These are phyloP conservation scores for Pleurotus pulmonarius DNA, from an alignment of 768 basidiomycete species.

Conservation along the genomic window DNA sequence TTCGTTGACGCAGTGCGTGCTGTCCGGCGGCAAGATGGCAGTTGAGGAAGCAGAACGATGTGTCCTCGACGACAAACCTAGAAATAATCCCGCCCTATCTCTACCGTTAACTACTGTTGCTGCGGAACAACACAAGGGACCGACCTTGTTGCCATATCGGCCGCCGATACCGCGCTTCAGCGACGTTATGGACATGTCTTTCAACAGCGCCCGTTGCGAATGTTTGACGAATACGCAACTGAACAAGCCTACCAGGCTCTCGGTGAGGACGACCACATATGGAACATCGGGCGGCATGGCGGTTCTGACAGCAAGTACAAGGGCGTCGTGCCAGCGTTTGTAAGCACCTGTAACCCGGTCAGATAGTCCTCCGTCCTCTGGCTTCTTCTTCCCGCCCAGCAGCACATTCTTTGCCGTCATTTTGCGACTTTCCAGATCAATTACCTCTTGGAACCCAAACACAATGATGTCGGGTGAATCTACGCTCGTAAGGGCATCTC, in stretches of 20 bases:
- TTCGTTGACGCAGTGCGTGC: constrained; percentile 73
- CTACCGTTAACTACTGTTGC: constrained; percentile 1
- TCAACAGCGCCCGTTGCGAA: constrained; percentile 53
- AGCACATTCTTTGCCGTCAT: constrained; percentile 91
- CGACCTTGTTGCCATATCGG: constrained; percentile 91
- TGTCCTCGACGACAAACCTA: constrained; percentile 86
- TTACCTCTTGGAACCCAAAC: constrained; percentile 95
- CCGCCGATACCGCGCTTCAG: constrained; percentile 93
- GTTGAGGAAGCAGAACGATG: constrained; percentile 93
- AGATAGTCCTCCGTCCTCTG: constrained; percentile 49
- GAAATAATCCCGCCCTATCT: constrained; percentile 84
- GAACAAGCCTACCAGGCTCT: constrained; percentile 89
- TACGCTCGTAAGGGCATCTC: constrained; percentile 68
- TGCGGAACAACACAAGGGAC: constrained; percentile 14
- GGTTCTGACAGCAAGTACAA: constrained; percentile 67
- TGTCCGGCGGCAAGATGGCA: constrained; percentile 98
- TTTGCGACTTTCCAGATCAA: constrained; percentile 90
- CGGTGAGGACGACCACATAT: constrained; percentile 78
- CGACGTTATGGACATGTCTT: constrained; percentile 71
- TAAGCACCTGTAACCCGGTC: constrained; percentile 88
- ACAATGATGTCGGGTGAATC: constrained; percentile 84
- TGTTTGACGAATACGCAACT: constrained; percentile 73
- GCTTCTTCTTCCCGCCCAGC: constrained; percentile 69
- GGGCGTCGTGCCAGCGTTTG: constrained; percentile 82
- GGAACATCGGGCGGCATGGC: constrained; percentile 71